Evolutionary conservation across 176 grass and related monocot species (phyloP), one percentile per base, ranked within the genome.

Genomic region (Urochloa ruziziensis): DNA sequence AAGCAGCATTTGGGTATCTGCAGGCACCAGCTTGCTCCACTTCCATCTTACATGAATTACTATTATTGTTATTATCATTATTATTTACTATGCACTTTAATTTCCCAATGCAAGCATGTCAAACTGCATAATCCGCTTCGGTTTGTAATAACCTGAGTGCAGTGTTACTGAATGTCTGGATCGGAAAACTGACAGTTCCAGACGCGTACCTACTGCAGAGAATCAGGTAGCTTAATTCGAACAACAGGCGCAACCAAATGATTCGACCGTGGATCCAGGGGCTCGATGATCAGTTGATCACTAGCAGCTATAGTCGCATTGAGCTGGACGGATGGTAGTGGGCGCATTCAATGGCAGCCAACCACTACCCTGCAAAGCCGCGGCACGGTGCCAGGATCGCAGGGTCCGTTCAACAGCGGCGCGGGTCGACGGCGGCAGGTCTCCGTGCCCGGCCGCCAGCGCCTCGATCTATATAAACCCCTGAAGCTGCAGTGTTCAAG

Each of bases 381-480:
- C 70, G 77, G 77, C 62, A 51, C 8, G 21, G 25, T 35, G 42
- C 69, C 82, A 70, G n/a, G 56, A 71, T 33, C 82, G 5, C 54
- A 25, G 10, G 54, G 54, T 44, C 67, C 82, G 75, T 76, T 76
- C 24, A 44, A 39, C 77, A 70, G 77, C 52, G 56, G 44, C 34
- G 66, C 25, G 17, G 30, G 15, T 16, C 30, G 51, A 42, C 35
- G 44, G 86, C 40, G 70, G 62, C 21, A 2, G n/a, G 16, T 7
- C 40, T 40, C 21, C 39, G 10, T 40, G 39, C 39, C 39, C 5
- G 39, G 39, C 29, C 19, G 17, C n/a, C n/a, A n/a, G 48, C 16
- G 51, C 27, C 23, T 85, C 24, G n/a, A n/a, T n/a, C 39, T 85
- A 85, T 85, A 85, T 89, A 89, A 81, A 81, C 43, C 37, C 47